These are phyloP conservation scores for Pythium sp. DNA, from an alignment of 352 stramenopile genomes.

Conservation along the genomic window DNA sequence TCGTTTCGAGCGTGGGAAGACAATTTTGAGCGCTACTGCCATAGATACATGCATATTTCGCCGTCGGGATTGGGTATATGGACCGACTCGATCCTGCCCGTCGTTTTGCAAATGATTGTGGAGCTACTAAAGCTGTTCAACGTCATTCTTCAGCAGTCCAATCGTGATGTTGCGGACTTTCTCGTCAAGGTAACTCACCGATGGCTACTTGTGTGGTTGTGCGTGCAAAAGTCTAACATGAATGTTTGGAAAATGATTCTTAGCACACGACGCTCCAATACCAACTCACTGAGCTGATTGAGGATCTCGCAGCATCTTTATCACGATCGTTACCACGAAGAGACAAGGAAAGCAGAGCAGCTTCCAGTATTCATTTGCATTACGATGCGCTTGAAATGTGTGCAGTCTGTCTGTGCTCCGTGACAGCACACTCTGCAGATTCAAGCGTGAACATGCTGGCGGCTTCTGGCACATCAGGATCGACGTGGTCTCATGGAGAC, in stretches of 20 bases:
- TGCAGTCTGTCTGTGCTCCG: conserved; percentile 9
- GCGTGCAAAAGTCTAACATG: not conserved
- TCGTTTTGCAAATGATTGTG: conserved; percentile 33
- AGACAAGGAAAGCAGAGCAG: not conserved
- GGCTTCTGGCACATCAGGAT: not conserved
- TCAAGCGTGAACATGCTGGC: not conserved
- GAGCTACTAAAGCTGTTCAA: conserved; percentile 40
- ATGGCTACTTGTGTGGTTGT: not conserved
- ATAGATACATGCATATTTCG: conserved; percentile 25
- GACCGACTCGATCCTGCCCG: conserved; percentile 32
- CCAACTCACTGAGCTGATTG: conserved; percentile 39
- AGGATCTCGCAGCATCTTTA: conserved; percentile 27
- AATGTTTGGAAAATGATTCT: not conserved
- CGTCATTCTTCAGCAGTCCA: conserved; percentile 23
- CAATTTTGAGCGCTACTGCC: conserved; percentile 29
- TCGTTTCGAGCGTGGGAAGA: conserved; percentile 38
- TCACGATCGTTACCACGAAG: not conserved
- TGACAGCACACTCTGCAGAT: not conserved
- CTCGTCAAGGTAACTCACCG: conserved; percentile 30
- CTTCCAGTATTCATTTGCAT: not conserved
- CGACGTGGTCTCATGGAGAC: not conserved
- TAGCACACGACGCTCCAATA: conserved; percentile 46
- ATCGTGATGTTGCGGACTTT: conserved; percentile 21
- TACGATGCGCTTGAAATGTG: conserved; percentile 20
- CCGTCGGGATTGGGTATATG: conserved; percentile 20